Evolutionary conservation across 129 eudicot genomes (phyloP).

Genomic region (Arctium minus): DNA sequence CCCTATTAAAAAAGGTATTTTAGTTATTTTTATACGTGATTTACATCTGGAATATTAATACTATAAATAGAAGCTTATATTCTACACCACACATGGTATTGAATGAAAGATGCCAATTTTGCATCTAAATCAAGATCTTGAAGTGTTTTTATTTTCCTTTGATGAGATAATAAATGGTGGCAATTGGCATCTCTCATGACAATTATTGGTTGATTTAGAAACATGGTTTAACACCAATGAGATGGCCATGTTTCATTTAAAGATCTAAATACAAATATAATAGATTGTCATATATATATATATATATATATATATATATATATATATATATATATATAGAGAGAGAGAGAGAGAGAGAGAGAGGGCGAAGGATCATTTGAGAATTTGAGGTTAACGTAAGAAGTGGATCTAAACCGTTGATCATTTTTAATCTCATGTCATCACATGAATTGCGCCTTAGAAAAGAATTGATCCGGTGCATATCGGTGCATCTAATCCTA

Average conservation of each 20-base stretch:
- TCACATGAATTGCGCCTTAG: no score
- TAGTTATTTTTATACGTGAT: background rate
- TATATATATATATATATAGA: no score
- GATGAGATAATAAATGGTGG: constrained; percentile 17
- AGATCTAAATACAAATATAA: constrained; percentile 16
- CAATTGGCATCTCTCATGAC: constrained; percentile 23
- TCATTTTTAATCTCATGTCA: no score
- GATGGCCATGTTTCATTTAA: constrained; percentile 32
- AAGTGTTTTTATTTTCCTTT: background rate
- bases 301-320: no score
- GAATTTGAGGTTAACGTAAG: no score
- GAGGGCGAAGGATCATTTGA: no score
- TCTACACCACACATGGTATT: constrained; percentile 18
- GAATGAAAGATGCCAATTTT: constrained; percentile 14
- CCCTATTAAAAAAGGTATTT: background rate
- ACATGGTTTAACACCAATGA: constrained; percentile 22
- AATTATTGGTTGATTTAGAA: constrained; percentile 15
- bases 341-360: no score
- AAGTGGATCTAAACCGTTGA: no score
- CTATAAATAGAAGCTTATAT: constrained; percentile 2
- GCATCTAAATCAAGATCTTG: constrained; percentile 35
- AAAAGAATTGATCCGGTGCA: no score
- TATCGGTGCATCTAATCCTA: no score
- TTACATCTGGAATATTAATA: background rate
- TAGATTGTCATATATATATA: background rate